Evolutionary conservation across 108 stramenopile species (phyloP).

Genomic region (Fragilariopsis cylindrus): DNA sequence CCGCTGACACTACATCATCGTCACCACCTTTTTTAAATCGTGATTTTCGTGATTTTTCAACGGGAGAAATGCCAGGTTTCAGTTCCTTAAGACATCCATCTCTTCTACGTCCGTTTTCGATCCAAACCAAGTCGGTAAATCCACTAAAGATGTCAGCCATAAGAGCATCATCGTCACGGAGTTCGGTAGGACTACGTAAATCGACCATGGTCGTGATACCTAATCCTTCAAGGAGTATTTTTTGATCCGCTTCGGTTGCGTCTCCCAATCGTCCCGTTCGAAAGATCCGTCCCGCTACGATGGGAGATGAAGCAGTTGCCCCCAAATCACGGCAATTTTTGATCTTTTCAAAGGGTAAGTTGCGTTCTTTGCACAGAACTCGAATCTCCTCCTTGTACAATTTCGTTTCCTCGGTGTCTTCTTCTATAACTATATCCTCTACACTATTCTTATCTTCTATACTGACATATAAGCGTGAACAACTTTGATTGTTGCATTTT

Average conservation of each 20-base stretch:
- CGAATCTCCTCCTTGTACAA: constrained; percentile 43
- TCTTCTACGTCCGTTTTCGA: constrained; percentile 54
- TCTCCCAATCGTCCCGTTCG: constrained; percentile 87
- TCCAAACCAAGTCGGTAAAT: constrained; percentile 76
- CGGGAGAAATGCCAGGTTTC: constrained; percentile 48
- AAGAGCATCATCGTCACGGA: constrained; percentile 76
- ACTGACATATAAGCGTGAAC: not conserved
- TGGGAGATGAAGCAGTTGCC: constrained; percentile 64
- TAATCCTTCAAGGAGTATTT: constrained; percentile 57
- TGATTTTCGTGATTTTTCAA: constrained; percentile 39
- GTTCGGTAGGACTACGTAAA: constrained; percentile 83
- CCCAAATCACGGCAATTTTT: constrained; percentile 92
- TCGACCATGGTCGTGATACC: constrained; percentile 83
- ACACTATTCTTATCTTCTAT: constrained; percentile 19
- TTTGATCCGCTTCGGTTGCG: constrained; percentile 75
- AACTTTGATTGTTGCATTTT: not conserved
- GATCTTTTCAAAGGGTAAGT: constrained; percentile 72
- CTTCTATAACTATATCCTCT: constrained; percentile 1
- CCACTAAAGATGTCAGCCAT: constrained; percentile 67
- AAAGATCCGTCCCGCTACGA: constrained; percentile 65
- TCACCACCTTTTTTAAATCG: constrained; percentile 21
- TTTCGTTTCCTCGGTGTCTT: constrained; percentile 15
- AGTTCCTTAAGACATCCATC: constrained; percentile 65
- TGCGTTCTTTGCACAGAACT: constrained; percentile 65
- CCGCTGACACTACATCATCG: constrained; percentile 28